phyloP scores from a whole-genome alignment of 1,284 basidiomycete genomes.

The Cutaneotrichosporon dermatis region DNA sequence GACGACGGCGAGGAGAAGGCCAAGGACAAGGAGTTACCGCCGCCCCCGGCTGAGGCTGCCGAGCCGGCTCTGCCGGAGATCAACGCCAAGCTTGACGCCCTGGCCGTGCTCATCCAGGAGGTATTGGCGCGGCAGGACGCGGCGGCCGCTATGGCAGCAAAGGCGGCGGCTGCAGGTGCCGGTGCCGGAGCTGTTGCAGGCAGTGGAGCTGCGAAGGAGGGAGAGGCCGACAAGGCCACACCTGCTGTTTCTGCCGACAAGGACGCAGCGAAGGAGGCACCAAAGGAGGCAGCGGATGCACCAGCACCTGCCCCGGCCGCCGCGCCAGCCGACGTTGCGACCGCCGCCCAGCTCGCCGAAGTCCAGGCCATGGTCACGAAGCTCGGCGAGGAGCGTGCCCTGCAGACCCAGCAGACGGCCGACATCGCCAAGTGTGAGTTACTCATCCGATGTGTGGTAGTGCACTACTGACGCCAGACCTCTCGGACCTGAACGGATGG shows the following conservation, averaged over 20 bases:
- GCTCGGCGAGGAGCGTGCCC: conserved; percentile 4
- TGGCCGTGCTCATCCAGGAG: conserved; percentile 36
- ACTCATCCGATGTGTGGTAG: too few species aligned
- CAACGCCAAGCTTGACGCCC: conserved; percentile 39
- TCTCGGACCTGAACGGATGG: conserved; percentile 57
- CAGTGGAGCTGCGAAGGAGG: background rate
- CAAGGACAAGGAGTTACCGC: conserved; percentile 6
- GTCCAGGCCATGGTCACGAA: conserved; percentile 18
- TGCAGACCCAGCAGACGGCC: conserved; percentile 43
- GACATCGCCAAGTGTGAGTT: conserved; percentile 46
- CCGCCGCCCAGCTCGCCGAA: conserved; percentile 28
- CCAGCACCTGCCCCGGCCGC: background rate
- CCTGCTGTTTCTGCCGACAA: too few species aligned
- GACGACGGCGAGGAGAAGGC: conserved; percentile 27
- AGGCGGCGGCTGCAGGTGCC: background rate
- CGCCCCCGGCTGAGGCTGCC: conserved; percentile 1
- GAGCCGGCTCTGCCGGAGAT: conserved; percentile 21
- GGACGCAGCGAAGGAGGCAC: background rate
- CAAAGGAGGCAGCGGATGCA: background rate
- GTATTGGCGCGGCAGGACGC: conserved; percentile 18
- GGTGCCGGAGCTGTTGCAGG: background rate
- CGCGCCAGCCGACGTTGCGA: background rate
- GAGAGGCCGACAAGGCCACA: background rate
- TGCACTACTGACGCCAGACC: conserved; percentile 26
- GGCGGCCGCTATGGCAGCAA: background rate